Evolutionary conservation across 225 moss, liverwort and hornwort species (phyloP).

Genomic region (Marchantia paleacea): DNA sequence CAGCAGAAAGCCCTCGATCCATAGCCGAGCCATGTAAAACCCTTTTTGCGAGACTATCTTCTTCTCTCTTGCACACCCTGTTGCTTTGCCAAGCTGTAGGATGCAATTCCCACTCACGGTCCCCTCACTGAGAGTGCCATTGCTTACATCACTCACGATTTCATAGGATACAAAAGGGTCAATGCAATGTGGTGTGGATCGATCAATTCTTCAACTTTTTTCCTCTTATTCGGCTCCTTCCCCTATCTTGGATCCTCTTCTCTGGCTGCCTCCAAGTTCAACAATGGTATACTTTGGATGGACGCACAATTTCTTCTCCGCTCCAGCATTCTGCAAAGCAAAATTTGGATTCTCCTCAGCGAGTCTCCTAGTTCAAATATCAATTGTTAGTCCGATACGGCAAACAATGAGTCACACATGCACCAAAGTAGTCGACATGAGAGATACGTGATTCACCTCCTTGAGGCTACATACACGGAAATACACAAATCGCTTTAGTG

Average conservation of each 20-base stretch:
- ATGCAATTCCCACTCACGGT: conserved; percentile 17
- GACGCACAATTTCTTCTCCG: neutral
- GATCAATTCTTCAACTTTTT: neutral
- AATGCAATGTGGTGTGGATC: neutral
- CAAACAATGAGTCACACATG: too few relatives aligned
- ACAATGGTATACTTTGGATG: neutral
- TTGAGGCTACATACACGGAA: too few relatives aligned
- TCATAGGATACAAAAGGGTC: neutral
- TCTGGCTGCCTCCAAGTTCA: neutral
- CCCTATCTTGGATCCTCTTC: neutral
- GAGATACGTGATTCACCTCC: too few relatives aligned
- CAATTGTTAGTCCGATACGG: too few relatives aligned
- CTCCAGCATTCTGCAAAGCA: neutral
- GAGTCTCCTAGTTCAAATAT: neutral
- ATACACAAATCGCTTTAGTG: too few relatives aligned
- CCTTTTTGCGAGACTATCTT: conserved; percentile 17
- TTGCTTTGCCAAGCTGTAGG: conserved; percentile 28
- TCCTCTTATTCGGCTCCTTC: too few relatives aligned
- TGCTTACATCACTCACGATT: neutral
- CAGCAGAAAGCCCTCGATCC: conserved; percentile 40
- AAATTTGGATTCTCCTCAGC: neutral
- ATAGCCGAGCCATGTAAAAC: conserved; percentile 23
- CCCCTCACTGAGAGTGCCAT: conserved; percentile 22
- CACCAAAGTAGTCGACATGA: too few relatives aligned
- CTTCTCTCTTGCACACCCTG: conserved; percentile 20